These are phyloP conservation scores for Rhizoctonia solani DNA, from an alignment of 1,284 basidiomycete species.

Conservation along the genomic window DNA sequence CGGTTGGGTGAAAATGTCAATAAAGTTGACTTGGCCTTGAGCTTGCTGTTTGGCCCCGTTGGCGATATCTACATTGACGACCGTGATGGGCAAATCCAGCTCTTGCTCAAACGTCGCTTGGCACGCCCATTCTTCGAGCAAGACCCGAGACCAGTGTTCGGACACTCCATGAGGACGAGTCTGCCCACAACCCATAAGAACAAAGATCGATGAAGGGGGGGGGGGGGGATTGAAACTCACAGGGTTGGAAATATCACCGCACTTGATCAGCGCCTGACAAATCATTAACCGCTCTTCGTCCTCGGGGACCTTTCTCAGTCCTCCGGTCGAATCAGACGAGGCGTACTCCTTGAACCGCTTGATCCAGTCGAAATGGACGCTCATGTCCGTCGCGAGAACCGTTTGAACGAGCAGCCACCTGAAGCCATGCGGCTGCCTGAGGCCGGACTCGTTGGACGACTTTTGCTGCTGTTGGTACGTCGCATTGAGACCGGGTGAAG, in stretches of 20 bases:
- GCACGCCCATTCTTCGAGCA: constrained; percentile 86
- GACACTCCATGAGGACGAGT: constrained; percentile 89
- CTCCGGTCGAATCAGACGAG: constrained; percentile 6
- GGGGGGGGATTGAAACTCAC: constrained; percentile 54
- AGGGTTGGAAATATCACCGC: constrained; percentile 95
- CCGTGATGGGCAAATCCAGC: constrained; percentile 74
- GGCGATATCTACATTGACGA: constrained; percentile 47
- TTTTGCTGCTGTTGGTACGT: constrained; percentile 10
- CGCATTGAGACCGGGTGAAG: constrained; percentile 11
- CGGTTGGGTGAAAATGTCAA: constrained; percentile 78
- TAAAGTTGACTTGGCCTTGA: constrained; percentile 88
- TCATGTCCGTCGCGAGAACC: constrained; percentile 92
- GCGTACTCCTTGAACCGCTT: constrained; percentile 52
- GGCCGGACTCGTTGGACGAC: neutral
- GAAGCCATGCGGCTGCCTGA: constrained; percentile 49
- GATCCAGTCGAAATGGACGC: constrained; percentile 86
- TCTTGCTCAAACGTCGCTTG: constrained; percentile 82
- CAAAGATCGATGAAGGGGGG: constrained; percentile 26
- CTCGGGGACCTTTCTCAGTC: constrained; percentile 1
- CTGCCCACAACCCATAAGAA: too few species aligned
- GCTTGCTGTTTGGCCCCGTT: constrained; percentile 68
- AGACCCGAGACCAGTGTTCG: constrained; percentile 85
- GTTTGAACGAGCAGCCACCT: constrained; percentile 75
- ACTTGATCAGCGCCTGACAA: constrained; percentile 93
- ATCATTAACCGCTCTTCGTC: constrained; percentile 59